Evolutionary conservation across 768 basidiomycete genomes (phyloP).

Genomic region (Mycena sanguinolenta): DNA sequence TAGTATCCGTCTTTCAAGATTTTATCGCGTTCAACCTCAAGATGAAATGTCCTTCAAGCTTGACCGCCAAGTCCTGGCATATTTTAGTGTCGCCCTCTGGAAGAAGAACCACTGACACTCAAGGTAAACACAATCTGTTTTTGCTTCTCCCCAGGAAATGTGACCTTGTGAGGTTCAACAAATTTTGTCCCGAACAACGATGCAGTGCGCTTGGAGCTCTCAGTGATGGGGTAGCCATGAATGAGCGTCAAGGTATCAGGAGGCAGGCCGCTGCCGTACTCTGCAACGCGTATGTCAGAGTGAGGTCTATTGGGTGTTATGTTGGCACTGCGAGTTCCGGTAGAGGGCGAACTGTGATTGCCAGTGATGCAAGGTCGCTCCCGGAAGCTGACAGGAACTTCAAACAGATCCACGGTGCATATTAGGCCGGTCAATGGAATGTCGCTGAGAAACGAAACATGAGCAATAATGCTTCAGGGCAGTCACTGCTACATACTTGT

Average conservation of each 20-base stretch:
- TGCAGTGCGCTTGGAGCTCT: constrained; percentile 13
- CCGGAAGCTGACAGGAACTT: neutral
- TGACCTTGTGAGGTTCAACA: constrained; percentile 21
- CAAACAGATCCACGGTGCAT: constrained; percentile 79
- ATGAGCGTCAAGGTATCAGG: neutral
- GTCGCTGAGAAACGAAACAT: constrained; percentile 52
- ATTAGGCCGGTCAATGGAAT: constrained; percentile 71
- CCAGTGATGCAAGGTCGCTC: neutral
- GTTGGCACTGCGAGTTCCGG: neutral
- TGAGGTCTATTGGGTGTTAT: neutral
- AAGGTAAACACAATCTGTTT: constrained; percentile 28
- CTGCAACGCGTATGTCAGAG: neutral
- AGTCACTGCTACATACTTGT: constrained; percentile 55
- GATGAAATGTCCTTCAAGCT: constrained; percentile 17
- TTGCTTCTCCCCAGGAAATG: neutral
- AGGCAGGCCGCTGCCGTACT: no score
- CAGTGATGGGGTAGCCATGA: constrained; percentile 12
- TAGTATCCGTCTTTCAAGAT: neutral
- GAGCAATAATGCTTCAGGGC: constrained; percentile 23
- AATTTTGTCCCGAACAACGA: constrained; percentile 29
- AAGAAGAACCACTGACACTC: constrained; percentile 14
- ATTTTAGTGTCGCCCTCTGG: neutral
- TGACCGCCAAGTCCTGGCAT: constrained; percentile 24
- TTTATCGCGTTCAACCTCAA: constrained; percentile 7
- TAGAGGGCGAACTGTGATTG: neutral